Percentiles rank a stretch among this genome's conserved stretches.
phyloP scores from a whole-genome alignment of 768 basidiomycete genomes.

The Lactarius hatsudake region DNA sequence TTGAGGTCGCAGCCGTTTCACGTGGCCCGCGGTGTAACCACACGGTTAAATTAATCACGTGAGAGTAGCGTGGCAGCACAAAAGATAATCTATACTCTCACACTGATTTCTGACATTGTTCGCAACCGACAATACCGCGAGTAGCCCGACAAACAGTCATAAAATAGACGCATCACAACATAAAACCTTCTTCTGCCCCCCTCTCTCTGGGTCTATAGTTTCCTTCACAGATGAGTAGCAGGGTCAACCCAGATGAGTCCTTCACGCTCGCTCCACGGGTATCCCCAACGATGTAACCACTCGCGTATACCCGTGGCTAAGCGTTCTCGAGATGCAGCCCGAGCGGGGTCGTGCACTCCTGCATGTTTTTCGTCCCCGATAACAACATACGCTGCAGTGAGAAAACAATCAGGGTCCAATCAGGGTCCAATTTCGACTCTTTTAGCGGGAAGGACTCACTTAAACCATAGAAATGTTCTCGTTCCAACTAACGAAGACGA shows the following conservation, averaged over 20 bases:
- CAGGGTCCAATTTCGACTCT: not conserved
- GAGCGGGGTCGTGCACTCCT: constrained; percentile 78
- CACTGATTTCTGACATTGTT: not conserved
- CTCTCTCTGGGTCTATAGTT: constrained; percentile 22
- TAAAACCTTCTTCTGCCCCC: not conserved
- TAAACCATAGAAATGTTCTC: constrained; percentile 83
- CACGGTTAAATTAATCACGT: not conserved
- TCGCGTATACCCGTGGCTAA: constrained; percentile 85
- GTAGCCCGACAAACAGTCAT: constrained; percentile 11
- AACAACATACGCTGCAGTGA: constrained; percentile 67
- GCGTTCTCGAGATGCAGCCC: constrained; percentile 80
- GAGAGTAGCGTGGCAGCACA: too few relatives aligned
- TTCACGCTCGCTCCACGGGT: constrained; percentile 92
- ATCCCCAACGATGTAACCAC: constrained; percentile 92
- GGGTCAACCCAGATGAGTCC: constrained; percentile 89
- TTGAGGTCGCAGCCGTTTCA: constrained; percentile 1
- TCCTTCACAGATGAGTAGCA: constrained; percentile 56
- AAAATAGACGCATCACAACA: constrained; percentile 19
- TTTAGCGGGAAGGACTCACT: constrained; percentile 44
- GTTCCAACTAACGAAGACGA: constrained; percentile 58
- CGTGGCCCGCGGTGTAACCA: constrained; percentile 13
- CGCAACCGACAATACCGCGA: constrained; percentile 1
- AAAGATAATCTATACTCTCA: not conserved
- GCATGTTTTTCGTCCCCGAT: constrained; percentile 98
- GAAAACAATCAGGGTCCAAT: not conserved